Base-by-base conservation (phyloP, 192 early-diverging fungal species). In the Coemansia sp. region DNA sequence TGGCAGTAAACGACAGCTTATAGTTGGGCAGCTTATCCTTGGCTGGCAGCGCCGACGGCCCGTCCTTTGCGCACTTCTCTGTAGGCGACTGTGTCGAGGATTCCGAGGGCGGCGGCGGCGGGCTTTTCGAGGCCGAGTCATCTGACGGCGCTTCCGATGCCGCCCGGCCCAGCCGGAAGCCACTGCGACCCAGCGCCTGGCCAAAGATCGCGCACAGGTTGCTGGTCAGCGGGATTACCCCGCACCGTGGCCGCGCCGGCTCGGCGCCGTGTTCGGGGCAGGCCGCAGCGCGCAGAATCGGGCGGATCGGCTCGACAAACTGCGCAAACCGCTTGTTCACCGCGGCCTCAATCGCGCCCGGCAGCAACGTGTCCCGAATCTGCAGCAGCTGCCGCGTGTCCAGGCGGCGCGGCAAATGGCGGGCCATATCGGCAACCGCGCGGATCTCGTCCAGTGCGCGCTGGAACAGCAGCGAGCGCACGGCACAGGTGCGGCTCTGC, bases 201-300 rank as follows among this genome's bases (percentile, higher is more conserved):
- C 64, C 70, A 38, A 75, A 68, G 11, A 75, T 68, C 1, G 60
- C 61, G 23, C 57, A 60, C 27, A 63, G 30, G 15, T 63, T 69
- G 58, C 57, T 69, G 26, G 65, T 67, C 21, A 75, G 50, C 38
- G 62, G 63, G n/a, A 72, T 72, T 5, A 23, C 30, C 7, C 43
- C 43, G 12, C 43, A 15, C 3, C 43, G 23, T 20, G 23, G 8
- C 8, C 22, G 22, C 43, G 10, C 9, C 32, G n/a, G 32, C 17
- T 10, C 14, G 27, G 50, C 27, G 4, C 42, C 43, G 2, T 36
- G 10, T 22, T 11, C 23, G 17, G n/a, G 11, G 26, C 12, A 26
- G 21, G 5, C 8, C 5, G 45, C 38, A 2, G 31, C 30, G 3
- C 41, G 32, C 3, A 50, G 20, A 4, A 70, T 44, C n/a, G 48